These are phyloP conservation scores for Sodiomyces alkalinus DNA, from an alignment of 2,329 filamentous ascomycete species.

Conservation along the genomic window DNA sequence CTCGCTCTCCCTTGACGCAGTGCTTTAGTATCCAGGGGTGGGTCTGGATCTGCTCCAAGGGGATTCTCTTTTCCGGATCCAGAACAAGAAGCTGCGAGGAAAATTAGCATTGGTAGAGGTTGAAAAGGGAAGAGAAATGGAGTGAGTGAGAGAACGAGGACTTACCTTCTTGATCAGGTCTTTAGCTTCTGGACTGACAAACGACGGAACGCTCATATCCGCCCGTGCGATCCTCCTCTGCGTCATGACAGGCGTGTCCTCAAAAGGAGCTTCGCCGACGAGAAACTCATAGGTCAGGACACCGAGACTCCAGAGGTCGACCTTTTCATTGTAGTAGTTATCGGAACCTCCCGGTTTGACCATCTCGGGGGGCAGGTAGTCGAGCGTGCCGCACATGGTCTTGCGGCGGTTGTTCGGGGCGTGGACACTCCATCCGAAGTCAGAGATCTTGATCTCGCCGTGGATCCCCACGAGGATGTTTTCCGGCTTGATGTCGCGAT, in stretches of 20 bases:
- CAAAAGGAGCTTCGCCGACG: conserved; percentile 90
- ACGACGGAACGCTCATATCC: conserved; percentile 85
- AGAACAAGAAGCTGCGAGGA: conserved; percentile 67
- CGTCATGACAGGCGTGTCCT: conserved; percentile 90
- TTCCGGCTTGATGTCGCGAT: conserved; percentile 94
- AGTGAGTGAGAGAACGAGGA: too few relatives aligned
- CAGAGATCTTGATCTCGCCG: conserved; percentile 95
- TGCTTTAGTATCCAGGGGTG: conserved; percentile 98
- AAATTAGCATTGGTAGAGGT: too few relatives aligned
- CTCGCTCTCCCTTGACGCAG: conserved; percentile 53
- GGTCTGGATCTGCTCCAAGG: conserved; percentile 72
- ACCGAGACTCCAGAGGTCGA: conserved; percentile 90
- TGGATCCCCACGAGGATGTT: conserved; percentile 94
- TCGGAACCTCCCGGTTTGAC: conserved; percentile 65
- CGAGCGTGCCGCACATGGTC: conserved; percentile 93
- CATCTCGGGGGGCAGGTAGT: conserved; percentile 98
- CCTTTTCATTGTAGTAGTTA: conserved; percentile 88
- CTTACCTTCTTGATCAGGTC: conserved; percentile 84
- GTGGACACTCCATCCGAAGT: conserved; percentile 97
- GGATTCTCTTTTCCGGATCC: conserved; percentile 84
- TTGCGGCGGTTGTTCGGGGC: conserved; percentile 86
- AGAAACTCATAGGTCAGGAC: conserved; percentile 94
- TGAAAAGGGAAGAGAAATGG: too few relatives aligned
- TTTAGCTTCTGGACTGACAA: conserved; percentile 77
- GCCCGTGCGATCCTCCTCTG: conserved; percentile 75